Conservation (phyloP, 208 protist genomes). For the Crithidia bombi region DNA sequence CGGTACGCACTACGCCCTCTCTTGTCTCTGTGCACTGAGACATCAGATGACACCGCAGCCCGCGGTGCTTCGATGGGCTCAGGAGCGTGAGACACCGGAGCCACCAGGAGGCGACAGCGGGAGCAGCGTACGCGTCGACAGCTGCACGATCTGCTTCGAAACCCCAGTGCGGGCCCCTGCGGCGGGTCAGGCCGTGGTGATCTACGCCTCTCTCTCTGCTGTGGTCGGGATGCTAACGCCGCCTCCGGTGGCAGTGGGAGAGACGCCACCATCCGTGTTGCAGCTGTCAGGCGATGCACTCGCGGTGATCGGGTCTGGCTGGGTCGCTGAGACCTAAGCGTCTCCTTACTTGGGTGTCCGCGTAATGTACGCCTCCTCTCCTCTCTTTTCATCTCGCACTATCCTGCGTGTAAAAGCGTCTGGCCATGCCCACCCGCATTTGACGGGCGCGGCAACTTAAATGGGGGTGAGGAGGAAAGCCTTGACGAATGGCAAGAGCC, state of each 20-base stretch:
- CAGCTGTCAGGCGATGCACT: conserved; percentile 21
- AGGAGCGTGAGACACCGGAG: conserved; percentile 10
- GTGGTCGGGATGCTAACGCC: neutral
- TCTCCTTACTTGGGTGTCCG: too few relatives aligned
- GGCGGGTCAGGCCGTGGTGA: conserved; percentile 64
- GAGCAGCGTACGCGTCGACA: neutral
- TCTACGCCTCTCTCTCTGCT: conserved; percentile 35
- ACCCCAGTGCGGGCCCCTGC: conserved; percentile 60
- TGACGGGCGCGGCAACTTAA: too few relatives aligned
- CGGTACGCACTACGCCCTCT: conserved; percentile 12
- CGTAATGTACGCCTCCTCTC: too few relatives aligned
- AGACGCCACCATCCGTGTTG: neutral
- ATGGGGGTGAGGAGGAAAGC: too few relatives aligned
- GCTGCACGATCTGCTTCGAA: conserved; percentile 36
- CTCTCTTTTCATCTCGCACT: too few relatives aligned
- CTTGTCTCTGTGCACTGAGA: conserved; percentile 53
- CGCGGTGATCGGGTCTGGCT: conserved; percentile 24
- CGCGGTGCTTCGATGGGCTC: conserved; percentile 40
- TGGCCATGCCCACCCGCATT: too few relatives aligned
- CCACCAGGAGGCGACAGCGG: conserved; percentile 2
- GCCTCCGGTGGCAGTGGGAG: neutral
- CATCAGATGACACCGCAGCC: conserved; percentile 62
- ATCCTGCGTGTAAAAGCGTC: too few relatives aligned
- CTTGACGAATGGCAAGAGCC: too few relatives aligned
- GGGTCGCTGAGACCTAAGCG: neutral